These are phyloP conservation scores for Sporothrix pallida DNA, from an alignment of 2,329 filamentous ascomycete species.

Conservation along the genomic window DNA sequence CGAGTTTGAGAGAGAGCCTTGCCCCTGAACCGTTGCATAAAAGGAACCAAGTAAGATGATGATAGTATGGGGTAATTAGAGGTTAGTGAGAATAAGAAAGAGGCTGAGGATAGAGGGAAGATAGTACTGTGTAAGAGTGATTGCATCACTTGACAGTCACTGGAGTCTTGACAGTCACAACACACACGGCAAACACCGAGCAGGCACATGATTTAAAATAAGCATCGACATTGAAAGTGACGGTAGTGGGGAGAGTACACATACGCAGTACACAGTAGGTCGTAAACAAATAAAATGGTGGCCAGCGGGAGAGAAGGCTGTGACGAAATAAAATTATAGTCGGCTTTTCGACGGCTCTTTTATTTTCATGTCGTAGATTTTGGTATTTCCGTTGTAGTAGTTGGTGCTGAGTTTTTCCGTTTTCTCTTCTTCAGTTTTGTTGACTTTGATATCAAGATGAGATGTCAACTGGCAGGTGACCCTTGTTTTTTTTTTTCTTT, in stretches of 20 bases:
- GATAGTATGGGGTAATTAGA: constrained; percentile 20
- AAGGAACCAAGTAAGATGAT: constrained; percentile 17
- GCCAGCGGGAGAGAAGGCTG: background rate
- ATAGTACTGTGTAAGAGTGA: background rate
- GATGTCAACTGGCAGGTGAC: background rate
- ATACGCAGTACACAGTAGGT: background rate
- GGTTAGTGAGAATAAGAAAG: background rate
- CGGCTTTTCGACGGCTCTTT: constrained; percentile 24
- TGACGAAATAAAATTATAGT: constrained; percentile 19
- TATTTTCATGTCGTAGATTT: background rate
- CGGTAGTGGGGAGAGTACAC: background rate
- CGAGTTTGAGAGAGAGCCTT: background rate
- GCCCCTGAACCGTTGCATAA: constrained; percentile 21
- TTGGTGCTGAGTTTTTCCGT: background rate
- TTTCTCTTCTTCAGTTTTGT: background rate
- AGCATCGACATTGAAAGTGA: constrained; percentile 23
- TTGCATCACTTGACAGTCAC: background rate
- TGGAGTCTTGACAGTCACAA: background rate
- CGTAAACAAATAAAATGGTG: background rate
- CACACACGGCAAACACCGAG: background rate
- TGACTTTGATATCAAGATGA: constrained; percentile 14
- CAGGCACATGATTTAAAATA: constrained; percentile 22
- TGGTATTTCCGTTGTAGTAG: background rate
- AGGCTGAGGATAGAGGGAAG: background rate
- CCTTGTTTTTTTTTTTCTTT: background rate